These are phyloP conservation scores for Pythium dissimile DNA, from an alignment of 352 stramenopile genomes.

Conservation along the genomic window DNA sequence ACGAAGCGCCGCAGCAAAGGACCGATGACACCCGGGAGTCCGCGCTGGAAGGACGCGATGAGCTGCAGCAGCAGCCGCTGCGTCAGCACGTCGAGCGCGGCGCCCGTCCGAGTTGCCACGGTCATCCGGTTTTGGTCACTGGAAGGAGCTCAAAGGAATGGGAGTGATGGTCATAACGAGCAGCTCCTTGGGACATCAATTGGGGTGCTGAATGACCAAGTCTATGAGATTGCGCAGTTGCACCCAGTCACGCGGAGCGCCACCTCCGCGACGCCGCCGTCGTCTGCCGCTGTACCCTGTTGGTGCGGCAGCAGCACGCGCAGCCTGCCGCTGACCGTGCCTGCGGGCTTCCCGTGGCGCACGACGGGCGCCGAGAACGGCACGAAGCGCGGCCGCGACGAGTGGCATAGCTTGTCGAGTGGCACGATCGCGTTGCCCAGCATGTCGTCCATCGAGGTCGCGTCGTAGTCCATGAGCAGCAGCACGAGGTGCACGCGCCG, in stretches of 20 bases:
- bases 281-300: background rate
- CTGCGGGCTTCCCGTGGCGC: conserved; percentile 52
- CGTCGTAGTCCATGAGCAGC: conserved; percentile 81
- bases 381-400: conserved; percentile 34
- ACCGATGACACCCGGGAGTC: background rate
- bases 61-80: conserved; percentile 11
- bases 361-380: conserved; percentile 51
- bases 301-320: conserved; percentile 61
- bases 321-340: conserved; percentile 46
- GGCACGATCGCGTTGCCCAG: conserved; percentile 61
- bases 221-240: conserved; percentile 52
- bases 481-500: conserved; percentile 67
- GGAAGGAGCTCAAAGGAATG: background rate
- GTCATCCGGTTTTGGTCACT: no score
- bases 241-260: conserved; percentile 35
- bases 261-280: conserved; percentile 8
- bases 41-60: conserved; percentile 15
- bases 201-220: no score
- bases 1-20: background rate
- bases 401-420: conserved; percentile 49
- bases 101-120: background rate
- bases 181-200: no score
- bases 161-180: background rate
- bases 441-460: conserved; percentile 63
- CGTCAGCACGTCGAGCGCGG: background rate